These are phyloP conservation scores for Schizopora paradoxa DNA, from an alignment of 1,284 basidiomycete species.

Conservation along the genomic window DNA sequence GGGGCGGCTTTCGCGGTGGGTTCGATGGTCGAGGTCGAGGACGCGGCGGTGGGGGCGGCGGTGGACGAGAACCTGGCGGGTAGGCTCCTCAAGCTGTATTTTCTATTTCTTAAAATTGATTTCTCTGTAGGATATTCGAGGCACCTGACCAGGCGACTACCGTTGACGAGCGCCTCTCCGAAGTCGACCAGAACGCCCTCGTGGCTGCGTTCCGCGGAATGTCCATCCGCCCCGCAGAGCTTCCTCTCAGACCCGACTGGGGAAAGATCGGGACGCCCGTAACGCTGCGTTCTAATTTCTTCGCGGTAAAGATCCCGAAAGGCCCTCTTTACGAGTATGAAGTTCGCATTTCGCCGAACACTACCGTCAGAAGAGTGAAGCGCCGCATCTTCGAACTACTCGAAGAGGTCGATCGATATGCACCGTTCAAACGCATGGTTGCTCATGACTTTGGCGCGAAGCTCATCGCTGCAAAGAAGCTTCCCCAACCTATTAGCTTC, in stretches of 20 bases:
- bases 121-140: constrained; percentile 46
- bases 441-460: constrained; percentile 69
- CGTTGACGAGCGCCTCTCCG: constrained; percentile 55
- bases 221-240: constrained; percentile 30
- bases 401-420: constrained; percentile 54
- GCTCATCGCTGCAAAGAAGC: constrained; percentile 48
- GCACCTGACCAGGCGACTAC: constrained; percentile 38
- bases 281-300: constrained; percentile 70
- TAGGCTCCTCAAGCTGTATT: constrained; percentile 27
- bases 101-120: constrained; percentile 10
- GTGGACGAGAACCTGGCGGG: constrained; percentile 31
- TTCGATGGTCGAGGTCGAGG: constrained; percentile 26
- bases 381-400: constrained; percentile 68
- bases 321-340: constrained; percentile 65
- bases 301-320: constrained; percentile 60
- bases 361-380: constrained; percentile 50
- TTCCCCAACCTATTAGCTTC: constrained; percentile 57
- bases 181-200: constrained; percentile 52
- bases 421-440: constrained; percentile 40
- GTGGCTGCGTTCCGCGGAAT: constrained; percentile 44
- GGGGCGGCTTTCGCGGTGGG: constrained; percentile 19
- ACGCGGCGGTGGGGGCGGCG: constrained; percentile 32
- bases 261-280: constrained; percentile 54
- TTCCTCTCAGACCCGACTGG: constrained; percentile 65
- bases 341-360: constrained; percentile 54